Conservation (phyloP, 768 basidiomycete species). For the Lyophyllum atratum region DNA sequence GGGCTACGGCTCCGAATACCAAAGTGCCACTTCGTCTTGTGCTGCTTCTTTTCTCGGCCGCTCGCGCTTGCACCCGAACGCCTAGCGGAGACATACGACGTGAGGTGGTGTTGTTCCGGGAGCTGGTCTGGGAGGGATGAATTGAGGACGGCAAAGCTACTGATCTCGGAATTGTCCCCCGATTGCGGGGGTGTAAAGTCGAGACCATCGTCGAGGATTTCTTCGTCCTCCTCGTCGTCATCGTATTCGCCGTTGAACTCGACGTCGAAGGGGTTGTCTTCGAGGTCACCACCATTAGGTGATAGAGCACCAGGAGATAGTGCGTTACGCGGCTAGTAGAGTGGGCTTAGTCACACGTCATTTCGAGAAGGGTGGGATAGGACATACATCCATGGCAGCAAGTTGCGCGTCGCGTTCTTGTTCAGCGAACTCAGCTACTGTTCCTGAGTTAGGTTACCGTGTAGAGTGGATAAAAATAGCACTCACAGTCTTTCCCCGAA, state of each 20-base stretch:
- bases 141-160: constrained; percentile 86
- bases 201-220: constrained; percentile 38
- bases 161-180: constrained; percentile 41
- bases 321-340: constrained; percentile 63
- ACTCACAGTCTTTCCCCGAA: constrained; percentile 80
- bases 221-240: constrained; percentile 45
- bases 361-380: constrained; percentile 7
- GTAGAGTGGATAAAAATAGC: constrained; percentile 13
- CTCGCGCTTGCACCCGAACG: constrained; percentile 33
- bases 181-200: constrained; percentile 26
- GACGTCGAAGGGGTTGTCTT: constrained; percentile 81
- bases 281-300: constrained; percentile 58
- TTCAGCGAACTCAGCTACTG: constrained; percentile 79
- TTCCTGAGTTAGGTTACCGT: neutral
- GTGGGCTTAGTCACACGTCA: neutral
- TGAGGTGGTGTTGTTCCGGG: constrained; percentile 65
- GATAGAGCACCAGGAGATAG: constrained; percentile 70
- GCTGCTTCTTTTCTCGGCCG: constrained; percentile 61
- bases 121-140: constrained; percentile 76
- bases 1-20: constrained; percentile 93
- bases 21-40: constrained; percentile 95
- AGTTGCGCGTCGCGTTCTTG: constrained; percentile 83
- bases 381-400: constrained; percentile 77
- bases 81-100: constrained; percentile 64
- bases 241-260: constrained; percentile 70